phyloP scores from a whole-genome alignment of 352 stramenopile species.

The Lagenidium sp. region DNA sequence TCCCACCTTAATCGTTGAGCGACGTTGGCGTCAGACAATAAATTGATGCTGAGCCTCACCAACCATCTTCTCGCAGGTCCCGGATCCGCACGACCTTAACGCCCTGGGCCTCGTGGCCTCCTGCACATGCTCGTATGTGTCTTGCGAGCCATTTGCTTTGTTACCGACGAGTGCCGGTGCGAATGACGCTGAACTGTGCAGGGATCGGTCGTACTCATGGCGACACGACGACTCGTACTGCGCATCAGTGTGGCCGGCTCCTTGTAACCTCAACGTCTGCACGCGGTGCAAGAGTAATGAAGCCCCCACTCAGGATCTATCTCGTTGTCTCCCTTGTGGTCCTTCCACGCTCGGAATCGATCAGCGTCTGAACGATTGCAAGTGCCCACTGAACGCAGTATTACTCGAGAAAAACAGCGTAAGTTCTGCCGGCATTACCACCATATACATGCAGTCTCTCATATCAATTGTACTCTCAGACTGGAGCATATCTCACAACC shows the following conservation, averaged over 20 bases:
- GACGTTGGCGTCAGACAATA: no score
- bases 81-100: slow-evolving; percentile 15
- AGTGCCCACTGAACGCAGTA: slow-evolving; percentile 32
- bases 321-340: slow-evolving; percentile 45
- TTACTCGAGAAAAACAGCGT: slow-evolving; percentile 44
- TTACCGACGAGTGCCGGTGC: no score
- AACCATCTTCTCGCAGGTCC: slow-evolving; percentile 14
- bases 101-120: slow-evolving; percentile 15
- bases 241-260: slow-evolving; percentile 49
- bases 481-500: slow-evolving; percentile 27
- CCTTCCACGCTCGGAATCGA: slow-evolving; percentile 44
- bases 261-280: slow-evolving; percentile 41
- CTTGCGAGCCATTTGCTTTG: not conserved
- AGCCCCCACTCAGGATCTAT: slow-evolving; percentile 31
- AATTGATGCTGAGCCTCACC: no score
- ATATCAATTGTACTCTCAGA: slow-evolving; percentile 17
- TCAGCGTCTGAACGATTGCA: slow-evolving; percentile 26
- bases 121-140: slow-evolving; percentile 36
- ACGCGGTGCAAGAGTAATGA: slow-evolving; percentile 21
- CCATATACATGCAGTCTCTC: no score
- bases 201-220: no score
- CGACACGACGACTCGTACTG: slow-evolving; percentile 20
- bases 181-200: no score
- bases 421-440: not conserved
- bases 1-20: not conserved